phyloP scores from a whole-genome alignment of 371 early-diverging fungal genomes.

The Circinella umbellata region DNA sequence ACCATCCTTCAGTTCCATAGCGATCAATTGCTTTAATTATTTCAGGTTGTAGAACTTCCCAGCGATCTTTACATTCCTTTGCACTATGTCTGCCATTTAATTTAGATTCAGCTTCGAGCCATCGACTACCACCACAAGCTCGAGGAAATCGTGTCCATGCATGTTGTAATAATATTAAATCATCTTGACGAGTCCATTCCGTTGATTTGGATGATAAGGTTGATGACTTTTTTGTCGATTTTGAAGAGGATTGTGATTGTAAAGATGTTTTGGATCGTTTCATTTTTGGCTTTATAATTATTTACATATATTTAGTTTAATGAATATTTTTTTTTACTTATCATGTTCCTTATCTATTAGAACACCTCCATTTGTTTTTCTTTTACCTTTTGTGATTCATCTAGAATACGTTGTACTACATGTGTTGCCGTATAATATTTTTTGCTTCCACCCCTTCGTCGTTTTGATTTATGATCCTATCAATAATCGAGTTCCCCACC shows the following conservation, averaged over 20 bases:
- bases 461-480: slow-evolving; percentile 3
- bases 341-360: too few relatives aligned
- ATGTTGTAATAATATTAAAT: slow-evolving; percentile 12
- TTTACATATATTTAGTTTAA: too few relatives aligned
- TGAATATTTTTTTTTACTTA: too few relatives aligned
- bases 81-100: slow-evolving; percentile 15
- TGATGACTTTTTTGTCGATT: neutral
- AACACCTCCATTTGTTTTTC: too few relatives aligned
- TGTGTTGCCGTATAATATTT: slow-evolving; percentile 5
- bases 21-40: slow-evolving; percentile 13
- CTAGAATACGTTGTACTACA: slow-evolving; percentile 12
- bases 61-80: slow-evolving; percentile 18
- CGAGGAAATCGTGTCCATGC: slow-evolving; percentile 12
- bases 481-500: too few relatives aligned
- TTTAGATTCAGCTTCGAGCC: slow-evolving; percentile 14
- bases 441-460: neutral
- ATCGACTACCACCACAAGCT: slow-evolving; percentile 12
- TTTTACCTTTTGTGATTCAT: slow-evolving; percentile 9
- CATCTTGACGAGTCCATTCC: slow-evolving; percentile 17
- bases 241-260: neutral
- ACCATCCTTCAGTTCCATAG: slow-evolving; percentile 15
- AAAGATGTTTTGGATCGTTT: too few relatives aligned
- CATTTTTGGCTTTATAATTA: too few relatives aligned
- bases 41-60: slow-evolving; percentile 13
- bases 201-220: neutral